Conservation (phyloP, 345 rosid species). For the Odontarrhena argentea region DNA sequence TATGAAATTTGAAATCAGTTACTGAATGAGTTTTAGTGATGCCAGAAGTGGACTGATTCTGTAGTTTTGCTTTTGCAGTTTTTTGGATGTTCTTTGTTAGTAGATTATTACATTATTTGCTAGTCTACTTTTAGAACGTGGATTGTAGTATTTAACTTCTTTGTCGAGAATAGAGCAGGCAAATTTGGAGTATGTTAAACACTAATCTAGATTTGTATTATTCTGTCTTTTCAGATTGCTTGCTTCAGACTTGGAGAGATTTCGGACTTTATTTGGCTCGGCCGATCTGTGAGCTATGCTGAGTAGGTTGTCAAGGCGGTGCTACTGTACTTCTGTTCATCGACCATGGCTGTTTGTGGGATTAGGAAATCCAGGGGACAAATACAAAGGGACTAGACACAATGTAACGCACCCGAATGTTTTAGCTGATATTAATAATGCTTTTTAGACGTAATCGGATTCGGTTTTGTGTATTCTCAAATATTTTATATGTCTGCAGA, state of each 20-base stretch:
- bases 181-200: conserved; percentile 16
- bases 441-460: neutral
- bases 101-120: neutral
- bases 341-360: conserved; percentile 87
- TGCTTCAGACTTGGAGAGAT: conserved; percentile 15
- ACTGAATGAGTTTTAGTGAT: neutral
- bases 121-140: neutral
- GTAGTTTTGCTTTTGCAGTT: neutral
- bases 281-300: conserved; percentile 26
- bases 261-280: neutral
- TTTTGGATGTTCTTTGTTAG: neutral
- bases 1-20: neutral
- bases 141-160: neutral
- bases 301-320: conserved; percentile 43
- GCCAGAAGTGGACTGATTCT: neutral
- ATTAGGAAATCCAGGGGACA: conserved; percentile 88
- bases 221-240: conserved; percentile 13
- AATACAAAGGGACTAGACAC: conserved; percentile 78
- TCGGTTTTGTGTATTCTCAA: neutral
- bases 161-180: neutral
- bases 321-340: conserved; percentile 54
- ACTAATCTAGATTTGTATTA: neutral
- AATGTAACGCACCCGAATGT: conserved; percentile 68
- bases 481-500: conserved; percentile 27
- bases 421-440: neutral